Conservation (phyloP, 2,329 filamentous ascomycete species). For the Epichloe glyceriae region DNA sequence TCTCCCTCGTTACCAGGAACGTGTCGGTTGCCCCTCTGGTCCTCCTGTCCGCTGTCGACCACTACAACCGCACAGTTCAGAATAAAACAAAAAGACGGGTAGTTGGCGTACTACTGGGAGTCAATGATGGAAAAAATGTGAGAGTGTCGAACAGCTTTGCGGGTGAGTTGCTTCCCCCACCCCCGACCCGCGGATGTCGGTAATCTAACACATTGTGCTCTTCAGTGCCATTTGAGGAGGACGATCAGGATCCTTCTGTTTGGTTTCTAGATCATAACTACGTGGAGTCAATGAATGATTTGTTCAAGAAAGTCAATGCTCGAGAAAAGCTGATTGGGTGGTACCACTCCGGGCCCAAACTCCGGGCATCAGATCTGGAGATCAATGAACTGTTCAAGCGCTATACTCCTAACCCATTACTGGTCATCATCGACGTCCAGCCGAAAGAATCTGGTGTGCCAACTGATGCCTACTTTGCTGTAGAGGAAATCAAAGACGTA, state of each 20-base stretch:
- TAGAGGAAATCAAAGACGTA: conserved; percentile 99
- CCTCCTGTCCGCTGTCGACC: conserved; percentile 93
- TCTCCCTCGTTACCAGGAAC: conserved; percentile 85
- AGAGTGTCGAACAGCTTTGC: conserved; percentile 98
- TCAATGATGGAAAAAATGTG: conserved; percentile 93
- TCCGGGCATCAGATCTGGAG: conserved; percentile 90
- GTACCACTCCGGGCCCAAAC: conserved; percentile 97
- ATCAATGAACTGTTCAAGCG: conserved; percentile 99
- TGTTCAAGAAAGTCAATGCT: conserved; percentile 99
- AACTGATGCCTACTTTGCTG: conserved; percentile 96
- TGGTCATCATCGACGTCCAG: conserved; percentile 97
- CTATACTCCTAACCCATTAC: conserved; percentile 90
- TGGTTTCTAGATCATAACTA: conserved; percentile 99
- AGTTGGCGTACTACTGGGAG: conserved; percentile 84
- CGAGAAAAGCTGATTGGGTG: conserved; percentile 97
- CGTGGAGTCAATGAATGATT: conserved; percentile 98
- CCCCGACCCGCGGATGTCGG: background rate
- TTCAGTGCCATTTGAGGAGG: conserved; percentile 92
- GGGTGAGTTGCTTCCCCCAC: conserved; percentile 38
- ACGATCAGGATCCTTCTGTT: conserved; percentile 95
- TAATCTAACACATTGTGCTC: conserved; percentile 6
- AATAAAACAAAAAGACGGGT: conserved; percentile 80
- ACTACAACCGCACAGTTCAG: conserved; percentile 84
- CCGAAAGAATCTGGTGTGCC: conserved; percentile 96
- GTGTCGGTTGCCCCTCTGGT: conserved; percentile 97